A percentile compares a stretch with the other conserved stretches of the same genome.
These are phyloP conservation scores for Alternaria metachromatica DNA, from an alignment of 2,329 filamentous ascomycete species.

Conservation along the genomic window DNA sequence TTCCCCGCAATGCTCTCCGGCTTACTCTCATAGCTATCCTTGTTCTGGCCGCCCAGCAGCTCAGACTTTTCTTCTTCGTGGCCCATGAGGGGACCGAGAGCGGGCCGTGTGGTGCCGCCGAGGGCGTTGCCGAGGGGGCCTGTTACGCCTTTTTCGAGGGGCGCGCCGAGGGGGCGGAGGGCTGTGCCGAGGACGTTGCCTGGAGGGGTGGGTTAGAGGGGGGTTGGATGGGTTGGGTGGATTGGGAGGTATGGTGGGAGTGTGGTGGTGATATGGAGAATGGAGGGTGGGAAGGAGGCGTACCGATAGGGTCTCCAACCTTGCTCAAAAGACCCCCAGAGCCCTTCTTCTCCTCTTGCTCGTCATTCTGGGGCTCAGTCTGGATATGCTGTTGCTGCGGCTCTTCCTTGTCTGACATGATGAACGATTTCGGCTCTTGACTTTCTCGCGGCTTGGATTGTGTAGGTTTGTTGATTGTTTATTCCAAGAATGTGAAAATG, in stretches of 20 bases:
- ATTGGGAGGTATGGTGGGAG: background rate
- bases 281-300: background rate
- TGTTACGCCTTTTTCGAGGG: slow-evolving; percentile 46
- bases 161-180: slow-evolving; percentile 49
- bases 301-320: slow-evolving; percentile 44
- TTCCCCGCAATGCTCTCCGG: slow-evolving; percentile 49
- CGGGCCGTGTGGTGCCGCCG: slow-evolving; percentile 46
- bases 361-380: slow-evolving; percentile 16
- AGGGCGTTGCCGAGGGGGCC: slow-evolving; percentile 46
- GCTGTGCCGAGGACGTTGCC: slow-evolving; percentile 48
- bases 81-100: slow-evolving; percentile 45
- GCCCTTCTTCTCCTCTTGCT: slow-evolving; percentile 29
- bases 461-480: background rate
- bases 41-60: slow-evolving; percentile 49
- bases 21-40: slow-evolving; percentile 45
- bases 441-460: background rate
- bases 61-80: slow-evolving; percentile 45
- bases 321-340: slow-evolving; percentile 37
- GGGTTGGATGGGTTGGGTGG: background rate
- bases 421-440: background rate
- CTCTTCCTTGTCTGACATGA: slow-evolving; percentile 21
- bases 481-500: background rate
- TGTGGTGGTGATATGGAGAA: background rate
- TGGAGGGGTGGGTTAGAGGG: slow-evolving; percentile 12
- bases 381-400: slow-evolving; percentile 40